Percentiles rank a stretch among this genome's conserved stretches.
Evolutionary conservation across 2,329 filamentous ascomycete genomes (phyloP).

Genomic region (Hyphodiscus sp.): DNA sequence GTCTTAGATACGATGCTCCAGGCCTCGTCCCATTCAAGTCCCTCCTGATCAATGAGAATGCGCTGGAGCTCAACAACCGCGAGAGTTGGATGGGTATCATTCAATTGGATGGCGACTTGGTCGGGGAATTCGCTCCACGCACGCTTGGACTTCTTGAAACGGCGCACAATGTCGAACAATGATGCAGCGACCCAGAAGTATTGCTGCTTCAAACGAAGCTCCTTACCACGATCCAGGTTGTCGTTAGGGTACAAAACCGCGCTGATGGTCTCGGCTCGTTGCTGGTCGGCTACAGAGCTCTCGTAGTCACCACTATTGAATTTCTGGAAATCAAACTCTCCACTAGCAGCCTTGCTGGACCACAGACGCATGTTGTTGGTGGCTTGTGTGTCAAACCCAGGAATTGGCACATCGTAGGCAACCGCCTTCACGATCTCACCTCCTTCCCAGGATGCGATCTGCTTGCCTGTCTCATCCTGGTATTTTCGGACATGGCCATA

Average conservation of each 20-base stretch:
- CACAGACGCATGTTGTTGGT: conserved; percentile 96
- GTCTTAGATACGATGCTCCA: conserved; percentile 74
- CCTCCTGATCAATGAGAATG: conserved; percentile 83
- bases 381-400: conserved; percentile 80
- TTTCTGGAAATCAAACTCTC: conserved; percentile 98
- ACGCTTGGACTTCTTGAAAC: conserved; percentile 96
- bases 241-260: conserved; percentile 97
- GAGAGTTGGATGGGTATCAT: conserved; percentile 94
- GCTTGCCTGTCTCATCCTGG: conserved; percentile 71
- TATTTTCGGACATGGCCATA: conserved; percentile 76
- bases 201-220: conserved; percentile 95
- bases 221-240: conserved; percentile 92
- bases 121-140: conserved; percentile 89
- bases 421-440: conserved; percentile 89
- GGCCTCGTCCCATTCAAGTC: conserved; percentile 86
- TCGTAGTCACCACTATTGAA: conserved; percentile 99
- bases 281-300: conserved; percentile 91
- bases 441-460: conserved; percentile 74
- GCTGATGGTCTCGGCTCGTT: conserved; percentile 97
- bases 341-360: conserved; percentile 95
- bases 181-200: conserved; percentile 99
- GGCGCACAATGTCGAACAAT: conserved; percentile 88
- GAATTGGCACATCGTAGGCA: conserved; percentile 88
- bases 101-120: conserved; percentile 94
- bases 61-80: conserved; percentile 94